Conservation (phyloP, 2,329 filamentous ascomycete genomes). For the Aspergillus japonicus region DNA sequence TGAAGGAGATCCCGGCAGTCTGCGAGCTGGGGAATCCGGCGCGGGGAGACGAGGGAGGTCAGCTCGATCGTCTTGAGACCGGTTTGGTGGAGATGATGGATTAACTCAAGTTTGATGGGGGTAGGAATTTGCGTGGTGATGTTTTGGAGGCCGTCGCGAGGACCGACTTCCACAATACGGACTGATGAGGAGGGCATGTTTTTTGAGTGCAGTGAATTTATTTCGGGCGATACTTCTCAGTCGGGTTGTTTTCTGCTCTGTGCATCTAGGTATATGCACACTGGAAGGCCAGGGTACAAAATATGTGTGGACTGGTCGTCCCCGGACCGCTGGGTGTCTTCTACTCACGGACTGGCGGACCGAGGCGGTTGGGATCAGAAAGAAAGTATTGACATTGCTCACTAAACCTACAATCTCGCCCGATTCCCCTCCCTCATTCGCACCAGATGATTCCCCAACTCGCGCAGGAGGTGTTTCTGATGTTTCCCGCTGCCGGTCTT, state of each 20-base stretch:
- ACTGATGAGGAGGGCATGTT: not conserved
- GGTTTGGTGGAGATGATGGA: constrained; percentile 65
- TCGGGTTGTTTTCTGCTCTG: too few species aligned
- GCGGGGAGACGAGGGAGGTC: constrained; percentile 78
- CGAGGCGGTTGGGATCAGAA: too few species aligned
- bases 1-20: constrained; percentile 31
- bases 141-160: constrained; percentile 83
- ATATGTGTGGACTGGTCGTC: too few species aligned
- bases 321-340: too few species aligned
- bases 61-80: constrained; percentile 74
- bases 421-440: too few species aligned
- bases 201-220: not conserved
- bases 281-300: too few species aligned
- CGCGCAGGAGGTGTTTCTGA: constrained; percentile 57
- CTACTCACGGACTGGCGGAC: too few species aligned
- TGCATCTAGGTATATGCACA: too few species aligned
- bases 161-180: constrained; percentile 74
- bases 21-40: constrained; percentile 76
- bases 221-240: too few species aligned
- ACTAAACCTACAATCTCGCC: too few species aligned
- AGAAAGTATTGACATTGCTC: too few species aligned
- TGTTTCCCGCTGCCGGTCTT: constrained; percentile 66
- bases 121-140: constrained; percentile 71
- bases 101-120: constrained; percentile 72
- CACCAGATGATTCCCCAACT: constrained; percentile 32